These are phyloP conservation scores for Chlorella sorokiniana DNA, from an alignment of 139 green algal species.

Conservation along the genomic window DNA sequence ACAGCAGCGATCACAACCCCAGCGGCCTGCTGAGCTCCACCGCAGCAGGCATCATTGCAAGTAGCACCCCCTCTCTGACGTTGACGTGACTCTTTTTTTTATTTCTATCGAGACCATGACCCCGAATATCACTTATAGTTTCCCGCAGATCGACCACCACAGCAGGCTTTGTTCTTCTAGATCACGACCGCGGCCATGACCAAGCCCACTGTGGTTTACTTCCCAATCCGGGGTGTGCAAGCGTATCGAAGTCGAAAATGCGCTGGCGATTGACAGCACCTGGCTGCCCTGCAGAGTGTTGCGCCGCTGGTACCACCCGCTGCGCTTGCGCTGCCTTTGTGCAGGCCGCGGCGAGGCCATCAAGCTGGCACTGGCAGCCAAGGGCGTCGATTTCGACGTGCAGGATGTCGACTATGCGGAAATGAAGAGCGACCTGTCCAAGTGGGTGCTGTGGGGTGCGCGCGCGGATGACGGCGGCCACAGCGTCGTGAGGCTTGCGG, in stretches of 20 bases:
- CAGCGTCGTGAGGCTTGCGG: too few species aligned
- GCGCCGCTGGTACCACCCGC: background rate
- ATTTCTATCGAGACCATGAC: too few species aligned
- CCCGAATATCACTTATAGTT: too few species aligned
- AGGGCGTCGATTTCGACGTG: conserved; percentile 45
- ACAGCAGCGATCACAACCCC: too few species aligned
- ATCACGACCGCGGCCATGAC: background rate
- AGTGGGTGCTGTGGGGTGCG: too few species aligned
- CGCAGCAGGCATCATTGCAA: too few species aligned
- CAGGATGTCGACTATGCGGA: conserved; percentile 26
- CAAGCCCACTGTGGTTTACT: conserved; percentile 25
- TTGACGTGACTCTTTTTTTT: too few species aligned
- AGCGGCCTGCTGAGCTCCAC: too few species aligned
- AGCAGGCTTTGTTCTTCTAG: background rate
- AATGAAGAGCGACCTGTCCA: background rate
- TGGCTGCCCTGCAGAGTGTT: background rate
- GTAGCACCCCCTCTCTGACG: too few species aligned
- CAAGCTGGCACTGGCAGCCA: conserved; percentile 43
- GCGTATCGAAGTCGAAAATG: too few species aligned
- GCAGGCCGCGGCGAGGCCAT: conserved; percentile 48
- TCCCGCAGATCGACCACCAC: too few species aligned
- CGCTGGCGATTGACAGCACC: background rate
- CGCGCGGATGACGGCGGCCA: too few species aligned
- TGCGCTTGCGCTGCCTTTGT: background rate
- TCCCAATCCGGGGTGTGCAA: conserved; percentile 25